Conservation (phyloP, 352 stramenopile genomes). For the Peronospora tabacina region DNA sequence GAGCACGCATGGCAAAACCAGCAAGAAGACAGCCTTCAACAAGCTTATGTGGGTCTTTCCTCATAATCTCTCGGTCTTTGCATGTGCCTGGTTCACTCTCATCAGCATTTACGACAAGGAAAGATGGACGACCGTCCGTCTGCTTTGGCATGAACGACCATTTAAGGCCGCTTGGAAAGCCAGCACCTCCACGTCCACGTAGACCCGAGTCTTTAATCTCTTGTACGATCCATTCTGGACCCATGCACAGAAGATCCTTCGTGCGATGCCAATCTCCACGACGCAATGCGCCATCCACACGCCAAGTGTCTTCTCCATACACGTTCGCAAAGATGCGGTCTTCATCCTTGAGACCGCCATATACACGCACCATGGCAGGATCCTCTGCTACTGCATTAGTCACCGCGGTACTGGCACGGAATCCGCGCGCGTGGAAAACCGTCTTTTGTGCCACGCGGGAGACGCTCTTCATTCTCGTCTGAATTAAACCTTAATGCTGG, state of each 20-base stretch:
- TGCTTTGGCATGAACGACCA: conserved; percentile 99
- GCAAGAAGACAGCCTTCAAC: conserved; percentile 97
- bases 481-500: conserved; percentile 8
- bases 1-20: conserved; percentile 97
- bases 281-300: conserved; percentile 80
- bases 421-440: conserved; percentile 28
- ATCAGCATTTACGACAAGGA: conserved; percentile 99
- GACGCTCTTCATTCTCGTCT: conserved; percentile 27
- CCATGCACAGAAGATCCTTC: conserved; percentile 98
- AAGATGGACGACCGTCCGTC: conserved; percentile 96
- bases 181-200: conserved; percentile 94
- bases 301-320: conserved; percentile 94
- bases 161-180: conserved; percentile 98
- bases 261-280: conserved; percentile 95
- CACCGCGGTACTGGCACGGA: conserved; percentile 33
- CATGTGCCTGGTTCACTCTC: conserved; percentile 98
- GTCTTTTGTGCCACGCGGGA: conserved; percentile 27
- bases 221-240: conserved; percentile 99
- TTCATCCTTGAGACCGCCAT: conserved; percentile 95
- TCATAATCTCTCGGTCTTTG: conserved; percentile 99
- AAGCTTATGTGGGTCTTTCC: conserved; percentile 99
- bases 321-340: conserved; percentile 99
- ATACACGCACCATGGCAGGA: conserved; percentile 71
- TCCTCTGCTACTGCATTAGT: conserved; percentile 42
- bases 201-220: conserved; percentile 99